Evolutionary conservation across 768 basidiomycete species (phyloP), one percentile per base, ranked within the genome.

Genomic region (Trametes punicea): DNA sequence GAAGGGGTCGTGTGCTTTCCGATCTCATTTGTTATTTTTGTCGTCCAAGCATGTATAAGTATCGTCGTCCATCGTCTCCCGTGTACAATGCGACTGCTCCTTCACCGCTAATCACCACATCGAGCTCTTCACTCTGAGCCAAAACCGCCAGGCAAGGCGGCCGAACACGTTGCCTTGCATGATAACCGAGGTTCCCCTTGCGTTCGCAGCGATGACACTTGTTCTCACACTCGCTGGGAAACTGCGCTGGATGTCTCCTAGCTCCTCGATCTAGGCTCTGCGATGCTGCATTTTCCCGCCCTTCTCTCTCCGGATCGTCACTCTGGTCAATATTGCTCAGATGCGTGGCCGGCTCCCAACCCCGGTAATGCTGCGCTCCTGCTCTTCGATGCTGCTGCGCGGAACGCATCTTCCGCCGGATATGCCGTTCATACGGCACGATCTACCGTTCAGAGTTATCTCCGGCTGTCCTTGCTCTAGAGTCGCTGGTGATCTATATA

Each of bases 81-180:
- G 46, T 56, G 55, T 56, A 56, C 39, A 56, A 49, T 49, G 40
- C 39, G 41, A 5, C 21, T n/a, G 13, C 9, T 27, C 42, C 26
- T 27, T n/a, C 25, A 10, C 6, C 16, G n/a, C 15, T n/a, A 9
- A 18, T 20, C 31, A 1, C 7, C 31, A 7, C 31, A 31, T 31
- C 13, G 31, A 25, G 9, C n/a, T 42, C 6, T 36, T 2, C 4
- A 45, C 16, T 33, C 23, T 11, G n/a, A 9, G 29, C 11, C 38
- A 13, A n/a, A n/a, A n/a, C n/a, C n/a, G n/a, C n/a, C n/a, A n/a
- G n/a, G n/a, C n/a, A n/a, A n/a, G n/a, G n/a, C n/a, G n/a, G n/a
- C n/a, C n/a, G n/a, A n/a, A n/a, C n/a, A n/a, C n/a, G n/a, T n/a
- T n/a, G n/a, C n/a, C n/a, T n/a, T n/a, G n/a, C n/a, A n/a, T n/a